These are phyloP conservation scores for Nitzschia palea DNA, from an alignment of 108 stramenopile genomes.

Conservation along the genomic window DNA sequence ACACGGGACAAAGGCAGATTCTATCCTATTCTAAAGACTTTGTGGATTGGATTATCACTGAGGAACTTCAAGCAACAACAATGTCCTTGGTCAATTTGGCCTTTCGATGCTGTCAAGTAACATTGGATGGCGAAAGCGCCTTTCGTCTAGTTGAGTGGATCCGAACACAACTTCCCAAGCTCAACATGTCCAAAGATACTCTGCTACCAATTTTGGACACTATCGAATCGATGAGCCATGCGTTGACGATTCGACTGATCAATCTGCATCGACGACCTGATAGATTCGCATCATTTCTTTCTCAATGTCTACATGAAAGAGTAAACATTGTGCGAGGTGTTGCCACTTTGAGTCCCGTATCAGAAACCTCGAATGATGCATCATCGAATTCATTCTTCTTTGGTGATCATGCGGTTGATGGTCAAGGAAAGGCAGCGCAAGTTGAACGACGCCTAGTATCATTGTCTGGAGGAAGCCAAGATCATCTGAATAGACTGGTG, in stretches of 20 bases:
- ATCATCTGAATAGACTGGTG: constrained; percentile 47
- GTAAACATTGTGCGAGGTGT: constrained; percentile 60
- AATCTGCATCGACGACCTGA: constrained; percentile 71
- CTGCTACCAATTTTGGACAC: neutral
- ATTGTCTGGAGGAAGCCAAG: neutral
- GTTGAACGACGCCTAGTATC: constrained; percentile 37
- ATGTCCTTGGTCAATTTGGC: neutral
- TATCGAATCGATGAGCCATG: neutral
- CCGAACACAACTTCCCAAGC: too few species aligned
- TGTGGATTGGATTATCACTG: neutral
- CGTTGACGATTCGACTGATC: constrained; percentile 49
- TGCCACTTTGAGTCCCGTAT: constrained; percentile 13
- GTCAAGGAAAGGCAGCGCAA: constrained; percentile 36
- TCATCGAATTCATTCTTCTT: constrained; percentile 1
- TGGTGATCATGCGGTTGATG: constrained; percentile 72
- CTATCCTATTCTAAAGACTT: neutral
- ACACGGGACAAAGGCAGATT: neutral
- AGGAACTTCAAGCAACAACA: neutral
- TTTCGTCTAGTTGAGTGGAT: constrained; percentile 8
- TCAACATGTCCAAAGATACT: too few species aligned
- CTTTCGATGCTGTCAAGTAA: constrained; percentile 10
- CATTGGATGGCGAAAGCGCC: constrained; percentile 24
- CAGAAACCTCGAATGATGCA: too few species aligned
- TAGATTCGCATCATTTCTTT: constrained; percentile 55
- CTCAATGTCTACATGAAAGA: constrained; percentile 52